These are phyloP conservation scores for Daldinia vernicosa DNA, from an alignment of 495 filamentous ascomycete genomes.

Conservation along the genomic window DNA sequence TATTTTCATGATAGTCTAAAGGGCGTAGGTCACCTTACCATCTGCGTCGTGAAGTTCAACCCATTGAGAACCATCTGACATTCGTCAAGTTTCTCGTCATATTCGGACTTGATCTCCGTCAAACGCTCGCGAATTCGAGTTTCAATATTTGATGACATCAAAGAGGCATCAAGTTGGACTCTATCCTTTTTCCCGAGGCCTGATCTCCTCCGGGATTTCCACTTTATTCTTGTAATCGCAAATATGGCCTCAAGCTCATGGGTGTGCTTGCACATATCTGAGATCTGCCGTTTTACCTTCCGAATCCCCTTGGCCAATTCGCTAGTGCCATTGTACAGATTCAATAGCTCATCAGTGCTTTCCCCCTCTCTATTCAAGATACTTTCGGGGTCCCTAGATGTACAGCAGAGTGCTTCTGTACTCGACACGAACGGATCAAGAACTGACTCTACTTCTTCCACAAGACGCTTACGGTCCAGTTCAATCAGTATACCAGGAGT, in stretches of 20 bases:
- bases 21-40: background rate
- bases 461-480: constrained; percentile 22
- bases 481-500: constrained; percentile 23
- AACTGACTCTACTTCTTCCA: background rate
- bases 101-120: constrained; percentile 16
- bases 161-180: background rate
- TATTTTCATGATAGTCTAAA: background rate
- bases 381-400: background rate
- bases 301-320: constrained; percentile 16
- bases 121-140: constrained; percentile 14
- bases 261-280: constrained; percentile 14
- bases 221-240: background rate
- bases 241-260: constrained; percentile 4
- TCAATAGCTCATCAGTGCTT: background rate
- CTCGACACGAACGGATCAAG: background rate
- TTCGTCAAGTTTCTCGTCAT: constrained; percentile 29
- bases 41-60: constrained; percentile 11
- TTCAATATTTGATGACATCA: background rate
- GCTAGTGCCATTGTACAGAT: background rate
- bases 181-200: background rate
- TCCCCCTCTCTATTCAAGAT: constrained; percentile 6
- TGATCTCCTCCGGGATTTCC: background rate
- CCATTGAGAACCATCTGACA: constrained; percentile 18
- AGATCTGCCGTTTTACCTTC: constrained; percentile 16
- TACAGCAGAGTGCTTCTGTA: background rate